Evolutionary conservation across 495 filamentous ascomycete genomes (phyloP).

Genomic region (Pseudevernia furfuracea): DNA sequence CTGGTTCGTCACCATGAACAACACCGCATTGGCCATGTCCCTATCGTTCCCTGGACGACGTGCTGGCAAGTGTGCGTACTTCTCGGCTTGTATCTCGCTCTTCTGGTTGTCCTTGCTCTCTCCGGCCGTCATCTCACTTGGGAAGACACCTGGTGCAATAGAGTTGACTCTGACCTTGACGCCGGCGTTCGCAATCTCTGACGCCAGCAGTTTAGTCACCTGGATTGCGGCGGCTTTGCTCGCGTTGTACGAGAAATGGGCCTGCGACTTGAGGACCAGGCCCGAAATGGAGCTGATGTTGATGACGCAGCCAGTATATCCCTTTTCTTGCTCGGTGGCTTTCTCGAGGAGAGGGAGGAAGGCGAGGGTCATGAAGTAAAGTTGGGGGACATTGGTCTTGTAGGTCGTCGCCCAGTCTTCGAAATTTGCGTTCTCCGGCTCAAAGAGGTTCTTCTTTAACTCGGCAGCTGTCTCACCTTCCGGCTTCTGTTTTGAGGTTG

Average conservation of each 20-base stretch:
- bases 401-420: conserved; percentile 43
- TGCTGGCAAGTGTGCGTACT: conserved; percentile 52
- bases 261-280: conserved; percentile 42
- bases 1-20: conserved; percentile 58
- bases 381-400: conserved; percentile 42
- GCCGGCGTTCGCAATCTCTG: conserved; percentile 39
- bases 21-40: conserved; percentile 63
- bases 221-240: conserved; percentile 47
- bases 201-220: conserved; percentile 47
- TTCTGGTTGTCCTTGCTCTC: conserved; percentile 53
- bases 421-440: conserved; percentile 33
- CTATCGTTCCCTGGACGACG: conserved; percentile 58
- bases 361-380: conserved; percentile 41
- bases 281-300: conserved; percentile 54
- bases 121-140: conserved; percentile 38
- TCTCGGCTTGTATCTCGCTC: conserved; percentile 53
- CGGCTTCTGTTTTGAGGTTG: conserved; percentile 28
- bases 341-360: conserved; percentile 38
- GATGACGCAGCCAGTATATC: conserved; percentile 49
- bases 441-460: conserved; percentile 51
- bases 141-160: conserved; percentile 44
- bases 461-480: conserved; percentile 38
- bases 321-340: conserved; percentile 40
- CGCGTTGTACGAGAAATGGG: conserved; percentile 48
- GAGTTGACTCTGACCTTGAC: conserved; percentile 43